phyloP scores from a whole-genome alignment of 345 rosid species.

The Boechera divaricarpa region DNA sequence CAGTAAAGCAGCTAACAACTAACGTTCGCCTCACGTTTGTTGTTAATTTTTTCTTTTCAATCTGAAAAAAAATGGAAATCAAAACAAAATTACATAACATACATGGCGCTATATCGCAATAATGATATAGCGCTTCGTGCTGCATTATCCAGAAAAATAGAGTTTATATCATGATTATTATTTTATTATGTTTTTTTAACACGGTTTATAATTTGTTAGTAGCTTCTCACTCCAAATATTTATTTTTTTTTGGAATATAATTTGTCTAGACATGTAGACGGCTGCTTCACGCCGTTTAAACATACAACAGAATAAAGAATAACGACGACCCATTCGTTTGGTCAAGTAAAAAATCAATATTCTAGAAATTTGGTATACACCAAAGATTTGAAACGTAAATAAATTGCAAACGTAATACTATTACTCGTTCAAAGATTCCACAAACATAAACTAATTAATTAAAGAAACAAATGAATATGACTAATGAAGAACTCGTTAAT shows the following conservation, averaged over 20 bases:
- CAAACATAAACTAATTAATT: not conserved
- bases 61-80: too few relatives aligned
- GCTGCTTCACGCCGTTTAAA: slow-evolving; percentile 4
- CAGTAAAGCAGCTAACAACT: slow-evolving; percentile 25
- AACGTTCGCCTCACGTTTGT: slow-evolving; percentile 28
- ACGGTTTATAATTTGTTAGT: slow-evolving; percentile 5
- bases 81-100: too few relatives aligned
- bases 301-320: not conserved
- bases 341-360: slow-evolving; percentile 9
- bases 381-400: slow-evolving; percentile 14
- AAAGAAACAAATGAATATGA: slow-evolving; percentile 13
- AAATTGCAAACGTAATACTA: not conserved
- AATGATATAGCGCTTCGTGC: too few relatives aligned
- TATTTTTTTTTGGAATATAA: not conserved
- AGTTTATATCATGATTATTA: too few relatives aligned
- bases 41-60: not conserved
- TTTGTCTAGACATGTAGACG: not conserved
- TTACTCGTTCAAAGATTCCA: slow-evolving; percentile 30
- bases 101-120: too few relatives aligned
- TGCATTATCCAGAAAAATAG: too few relatives aligned
- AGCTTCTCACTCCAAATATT: not conserved
- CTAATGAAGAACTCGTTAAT: slow-evolving; percentile 13
- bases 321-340: slow-evolving; percentile 4
- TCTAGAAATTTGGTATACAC: not conserved
- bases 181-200: not conserved